Evolutionary conservation across 2,329 filamentous ascomycete species (phyloP), one percentile per base, ranked within the genome.

Genomic region (Periconia macrospinosa): DNA sequence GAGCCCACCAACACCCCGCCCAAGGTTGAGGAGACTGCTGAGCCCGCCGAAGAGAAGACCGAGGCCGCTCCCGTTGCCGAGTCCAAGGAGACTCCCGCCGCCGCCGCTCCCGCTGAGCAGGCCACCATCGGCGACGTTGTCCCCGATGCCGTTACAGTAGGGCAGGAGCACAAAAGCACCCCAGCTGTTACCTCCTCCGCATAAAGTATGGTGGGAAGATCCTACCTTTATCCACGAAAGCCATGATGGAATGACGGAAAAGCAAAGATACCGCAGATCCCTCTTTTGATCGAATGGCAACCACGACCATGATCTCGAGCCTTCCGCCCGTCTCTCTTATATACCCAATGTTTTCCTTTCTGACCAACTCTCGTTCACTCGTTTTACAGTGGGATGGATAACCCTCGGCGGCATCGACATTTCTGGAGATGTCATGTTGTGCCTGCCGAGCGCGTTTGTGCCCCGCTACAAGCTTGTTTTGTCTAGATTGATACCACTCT

Each of bases 401-500:
- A 62, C 56, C 56, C 66, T 69, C 56, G 67, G 68, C 62, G 67
- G 68, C 70, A 69, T 65, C 63, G 65, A 63, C 66, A 68, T 68
- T 64, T 68, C 61, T 65, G 66, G 63, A 60, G 61, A 59, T 62
- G 62, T 67, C 66, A 49, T 61, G 65, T 66, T 63, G 62, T 68
- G 61, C 52, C 63, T 64, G 56, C 65, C 62, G 60, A 60, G 54
- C 69, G 63, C 63, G 15, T 37, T 68, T 65, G 64, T 68, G 67
- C 62, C 63, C 60, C 43, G 43, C 15, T 45, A 30, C 47, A 33
- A 30, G 60, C 59, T 52, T 23, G 65, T 65, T 65, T 70, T 71
- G 66, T 71, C 71, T 73, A 75, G 72, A 74, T 73, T 75, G 73
- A 74, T 75, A 75, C 71, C 73, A 75, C 72, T 70, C 57, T 72